Evolutionary conservation across 225 moss, liverwort and hornwort species (phyloP), one percentile per base, ranked within the genome.

Genomic region (Polytrichum commune): DNA sequence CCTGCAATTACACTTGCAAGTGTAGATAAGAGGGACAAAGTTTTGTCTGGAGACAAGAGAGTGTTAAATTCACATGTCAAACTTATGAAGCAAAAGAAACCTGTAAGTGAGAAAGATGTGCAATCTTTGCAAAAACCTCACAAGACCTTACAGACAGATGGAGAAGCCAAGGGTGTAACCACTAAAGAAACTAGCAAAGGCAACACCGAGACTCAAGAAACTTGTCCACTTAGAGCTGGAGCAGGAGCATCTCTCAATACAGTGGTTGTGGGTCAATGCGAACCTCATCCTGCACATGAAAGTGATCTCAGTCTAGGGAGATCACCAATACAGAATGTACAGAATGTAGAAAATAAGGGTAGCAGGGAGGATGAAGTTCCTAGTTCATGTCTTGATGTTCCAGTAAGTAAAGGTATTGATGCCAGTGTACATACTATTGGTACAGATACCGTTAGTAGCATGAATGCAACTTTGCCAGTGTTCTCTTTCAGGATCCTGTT

Each of bases 401-500:
- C 25, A 64, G 33, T 24, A 26, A 27, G 26, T 53, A 68, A 27
- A 25, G 27, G 57, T 73, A 65, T 71, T 32, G 73, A n/a, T 65
- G 16, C 53, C n/a, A 73, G 55, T 77, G 23, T 19, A 26, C 69
- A 64, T 32, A n/a, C 53, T 10, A 18, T 54, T 9, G 24, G 25
- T 68, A 6, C 2, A 24, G 26, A 24, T 53, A 16, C 53, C 19
- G 62, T 13, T 67, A 67, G 25, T 77, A 32, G 30, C 55, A 55
- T 63, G 13, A n/a, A 29, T 29, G 55, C 72, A 29, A n/a, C 24
- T 16, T 18, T 27, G 54, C 62, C 75, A 56, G 67, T 65, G 46
- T 29, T 70, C 65, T 86, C 86, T 5, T 86, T 83, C 73, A 80
- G 72, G 62, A 83, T 70, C 69, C 28, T 86, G 24, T 68, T 86